phyloP scores from a whole-genome alignment of 306 rosid genomes.

The Cucurbita maxima region DNA sequence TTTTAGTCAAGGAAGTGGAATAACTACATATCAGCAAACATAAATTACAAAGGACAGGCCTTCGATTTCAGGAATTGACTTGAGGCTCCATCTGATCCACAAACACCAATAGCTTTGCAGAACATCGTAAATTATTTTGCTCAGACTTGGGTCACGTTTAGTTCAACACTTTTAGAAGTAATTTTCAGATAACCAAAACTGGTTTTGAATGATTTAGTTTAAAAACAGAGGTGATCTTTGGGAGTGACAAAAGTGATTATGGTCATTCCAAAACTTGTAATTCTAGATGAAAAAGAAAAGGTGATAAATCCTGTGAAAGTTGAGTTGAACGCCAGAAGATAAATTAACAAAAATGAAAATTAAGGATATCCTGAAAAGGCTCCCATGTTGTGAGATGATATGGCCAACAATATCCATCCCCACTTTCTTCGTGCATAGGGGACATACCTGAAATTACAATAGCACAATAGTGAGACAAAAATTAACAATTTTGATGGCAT shows the following conservation, averaged over 20 bases:
- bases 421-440: constrained; percentile 52
- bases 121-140: background rate
- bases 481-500: background rate
- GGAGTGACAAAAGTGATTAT: background rate
- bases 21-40: background rate
- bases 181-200: background rate
- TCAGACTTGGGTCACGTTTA: too few relatives aligned
- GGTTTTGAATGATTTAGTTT: background rate
- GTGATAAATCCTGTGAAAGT: background rate
- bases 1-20: constrained; percentile 38
- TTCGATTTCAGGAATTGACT: background rate
- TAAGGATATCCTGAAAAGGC: constrained; percentile 76
- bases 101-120: background rate
- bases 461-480: constrained; percentile 1
- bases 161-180: background rate
- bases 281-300: background rate
- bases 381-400: constrained; percentile 63
- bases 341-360: constrained; percentile 1
- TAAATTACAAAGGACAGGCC: background rate
- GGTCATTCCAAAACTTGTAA: background rate
- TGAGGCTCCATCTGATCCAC: background rate
- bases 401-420: constrained; percentile 69
- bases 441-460: constrained; percentile 53
- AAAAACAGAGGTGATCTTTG: background rate
- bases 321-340: background rate